phyloP scores from a whole-genome alignment of 164 flowering plant genomes.

The Tinospora cordifolia region DNA sequence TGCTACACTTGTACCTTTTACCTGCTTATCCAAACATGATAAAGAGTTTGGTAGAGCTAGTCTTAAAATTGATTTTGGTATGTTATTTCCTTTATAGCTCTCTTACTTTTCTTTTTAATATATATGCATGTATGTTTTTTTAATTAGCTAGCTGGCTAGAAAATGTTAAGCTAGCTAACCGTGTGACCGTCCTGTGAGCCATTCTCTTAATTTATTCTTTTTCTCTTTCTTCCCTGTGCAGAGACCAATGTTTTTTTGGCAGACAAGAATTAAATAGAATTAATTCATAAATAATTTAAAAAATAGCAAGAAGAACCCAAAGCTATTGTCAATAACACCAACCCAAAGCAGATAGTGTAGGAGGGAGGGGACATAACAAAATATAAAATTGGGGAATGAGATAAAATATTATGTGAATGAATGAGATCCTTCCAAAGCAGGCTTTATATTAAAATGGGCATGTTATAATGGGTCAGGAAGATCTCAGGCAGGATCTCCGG shows the following conservation, averaged over 20 bases:
- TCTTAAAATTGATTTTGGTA: background rate
- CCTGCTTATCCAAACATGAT: slow-evolving; percentile 31
- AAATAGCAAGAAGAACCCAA: slow-evolving; percentile 14
- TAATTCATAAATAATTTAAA: slow-evolving; percentile 14
- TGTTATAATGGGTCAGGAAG: slow-evolving; percentile 52
- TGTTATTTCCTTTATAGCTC: slow-evolving; percentile 6
- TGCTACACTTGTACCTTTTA: slow-evolving; percentile 26
- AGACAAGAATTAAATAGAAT: slow-evolving; percentile 21
- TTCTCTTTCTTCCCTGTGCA: slow-evolving; percentile 5
- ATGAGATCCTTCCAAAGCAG: slow-evolving; percentile 32
- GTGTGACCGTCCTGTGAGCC: slow-evolving; percentile 10
- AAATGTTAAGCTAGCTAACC: background rate
- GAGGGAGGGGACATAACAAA: slow-evolving; percentile 16
- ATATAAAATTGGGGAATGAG: background rate
- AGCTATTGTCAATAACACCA: slow-evolving; percentile 32
- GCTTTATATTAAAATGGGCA: slow-evolving; percentile 26
- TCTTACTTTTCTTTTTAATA: background rate
- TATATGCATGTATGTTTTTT: too few species aligned
- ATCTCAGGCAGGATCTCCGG: slow-evolving; percentile 55
- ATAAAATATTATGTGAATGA: slow-evolving; percentile 10
- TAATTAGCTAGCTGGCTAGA: background rate
- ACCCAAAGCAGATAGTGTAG: slow-evolving; percentile 32
- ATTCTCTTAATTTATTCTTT: slow-evolving; percentile 10
- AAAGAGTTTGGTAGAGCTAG: slow-evolving; percentile 2
- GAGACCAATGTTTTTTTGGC: slow-evolving; percentile 15